Base-by-base conservation (phyloP, 345 rosid species). In the Hypericum perforatum region DNA sequence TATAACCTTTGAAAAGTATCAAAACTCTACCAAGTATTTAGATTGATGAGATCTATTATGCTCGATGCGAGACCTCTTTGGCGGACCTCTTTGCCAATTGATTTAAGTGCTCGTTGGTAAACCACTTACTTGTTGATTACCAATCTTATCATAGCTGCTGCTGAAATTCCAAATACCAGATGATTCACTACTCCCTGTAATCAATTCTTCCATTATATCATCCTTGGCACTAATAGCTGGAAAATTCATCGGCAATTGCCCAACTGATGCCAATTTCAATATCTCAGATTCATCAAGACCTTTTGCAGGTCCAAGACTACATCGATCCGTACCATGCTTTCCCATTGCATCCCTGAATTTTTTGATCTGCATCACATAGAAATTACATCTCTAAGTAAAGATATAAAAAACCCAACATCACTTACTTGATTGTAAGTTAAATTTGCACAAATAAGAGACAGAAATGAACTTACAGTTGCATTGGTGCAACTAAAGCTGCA, bases 261-360 rank as follows among this genome's bases (percentile, higher is more conserved):
- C 75, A 5, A 32, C 40, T 5, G 80, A 63, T 7, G 41, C 59
- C 37, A 80, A 58, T 56, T 47, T 53, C 39, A 52, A 2, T 0
- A 83, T 62, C 47, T 80, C 82, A 7, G 64, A 64, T 0, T 74
- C 74, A 0, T 78, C 75, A 43, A 84, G 63, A 8, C 87, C 92
- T 54, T 75, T 78, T 4, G 88, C 74, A 1, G 77, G 69, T 0
- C 74, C 80, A 0, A 73, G 69, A 39, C 79, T 70, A 32, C 73
- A 62, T 13, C 77, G 49, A 11, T 78, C 78, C 0, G 53, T 14
- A 5, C 79, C 73, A 39, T 84, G 60, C 73, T 80, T 84, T 0
- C 58, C 77, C 58, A 84, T 43, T 5, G 89, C 82, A 65, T 82
- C 80, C 57, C 78, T 80, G 62, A 84, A 84, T 61, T 80, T 87